phyloP scores from a whole-genome alignment of 345 rosid genomes.

The Iberis pinnata region DNA sequence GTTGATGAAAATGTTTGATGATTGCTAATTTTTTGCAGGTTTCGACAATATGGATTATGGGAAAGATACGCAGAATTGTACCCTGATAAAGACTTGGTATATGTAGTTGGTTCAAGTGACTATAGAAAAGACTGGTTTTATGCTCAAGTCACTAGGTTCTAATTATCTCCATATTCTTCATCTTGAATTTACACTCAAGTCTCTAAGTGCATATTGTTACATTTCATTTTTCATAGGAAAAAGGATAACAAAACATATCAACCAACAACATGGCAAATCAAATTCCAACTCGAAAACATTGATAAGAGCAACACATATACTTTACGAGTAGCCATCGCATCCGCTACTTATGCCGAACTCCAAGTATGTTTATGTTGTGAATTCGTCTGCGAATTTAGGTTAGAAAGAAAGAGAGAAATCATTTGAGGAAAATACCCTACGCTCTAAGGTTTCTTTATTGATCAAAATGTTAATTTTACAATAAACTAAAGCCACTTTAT shows the following conservation, averaged over 20 bases:
- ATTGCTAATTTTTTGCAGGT: conserved; percentile 32
- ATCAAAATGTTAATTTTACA: neutral
- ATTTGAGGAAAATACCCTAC: no score
- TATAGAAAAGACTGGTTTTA: conserved; percentile 77
- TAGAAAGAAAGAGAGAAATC: no score
- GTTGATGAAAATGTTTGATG: no score
- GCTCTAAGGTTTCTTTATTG: no score
- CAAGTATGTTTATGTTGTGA: conserved; percentile 38
- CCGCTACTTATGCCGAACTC: conserved; percentile 60
- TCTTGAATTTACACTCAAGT: neutral
- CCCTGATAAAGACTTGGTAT: conserved; percentile 57
- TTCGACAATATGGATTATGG: conserved; percentile 84
- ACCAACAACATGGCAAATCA: conserved; percentile 75
- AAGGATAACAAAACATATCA: conserved; percentile 38
- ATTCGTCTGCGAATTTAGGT: no score
- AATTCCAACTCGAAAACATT: conserved; percentile 39
- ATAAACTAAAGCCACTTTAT: no score
- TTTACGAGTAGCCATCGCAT: conserved; percentile 63
- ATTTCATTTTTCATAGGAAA: conserved; percentile 28
- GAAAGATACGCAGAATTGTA: conserved; percentile 73
- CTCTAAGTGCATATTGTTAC: conserved; percentile 9
- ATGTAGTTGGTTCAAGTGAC: conserved; percentile 58
- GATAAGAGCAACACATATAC: conserved; percentile 37
- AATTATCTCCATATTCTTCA: neutral
- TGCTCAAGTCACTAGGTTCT: conserved; percentile 64